These are phyloP conservation scores for Xylaria palmicola DNA, from an alignment of 495 filamentous ascomycete genomes.

Conservation along the genomic window DNA sequence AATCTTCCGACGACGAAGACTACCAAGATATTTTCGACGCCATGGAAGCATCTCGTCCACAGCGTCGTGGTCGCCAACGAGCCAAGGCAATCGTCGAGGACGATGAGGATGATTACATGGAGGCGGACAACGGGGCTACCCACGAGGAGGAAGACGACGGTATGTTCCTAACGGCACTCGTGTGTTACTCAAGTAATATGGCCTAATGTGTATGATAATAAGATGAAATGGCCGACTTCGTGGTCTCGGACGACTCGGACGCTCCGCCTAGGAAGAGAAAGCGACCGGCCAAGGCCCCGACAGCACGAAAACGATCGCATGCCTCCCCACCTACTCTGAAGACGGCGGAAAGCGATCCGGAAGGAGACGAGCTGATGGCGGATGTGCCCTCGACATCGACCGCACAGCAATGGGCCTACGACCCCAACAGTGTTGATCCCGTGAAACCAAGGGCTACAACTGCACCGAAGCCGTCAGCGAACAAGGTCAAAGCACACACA, in stretches of 20 bases:
- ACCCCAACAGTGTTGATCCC: constrained; percentile 70
- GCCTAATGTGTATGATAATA: constrained; percentile 8
- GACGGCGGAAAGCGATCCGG: constrained; percentile 19
- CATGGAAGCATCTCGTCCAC: constrained; percentile 34
- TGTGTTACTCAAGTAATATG: background rate
- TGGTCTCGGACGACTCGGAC: constrained; percentile 86
- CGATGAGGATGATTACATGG: constrained; percentile 71
- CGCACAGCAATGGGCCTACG: constrained; percentile 80
- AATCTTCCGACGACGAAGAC: constrained; percentile 61
- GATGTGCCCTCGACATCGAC: constrained; percentile 62
- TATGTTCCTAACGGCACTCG: constrained; percentile 5
- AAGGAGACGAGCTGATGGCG: constrained; percentile 54
- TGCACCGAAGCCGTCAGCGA: constrained; percentile 47
- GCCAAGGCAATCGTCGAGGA: constrained; percentile 26
- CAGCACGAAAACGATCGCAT: constrained; percentile 58
- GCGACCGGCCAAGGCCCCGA: constrained; percentile 51
- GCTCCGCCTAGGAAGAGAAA: constrained; percentile 66
- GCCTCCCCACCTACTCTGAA: constrained; percentile 43
- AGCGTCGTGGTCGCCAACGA: constrained; percentile 32
- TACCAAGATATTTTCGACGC: constrained; percentile 56
- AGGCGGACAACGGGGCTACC: constrained; percentile 41
- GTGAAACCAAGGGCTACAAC: constrained; percentile 48
- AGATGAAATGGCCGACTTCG: constrained; percentile 80
- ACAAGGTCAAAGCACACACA: constrained; percentile 73
- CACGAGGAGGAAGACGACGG: constrained; percentile 64